Percentiles rank a stretch among this genome's conserved stretches.
These are phyloP conservation scores for Platanthera guangdongensis DNA, from an alignment of 106 monocot genomes.

Conservation along the genomic window DNA sequence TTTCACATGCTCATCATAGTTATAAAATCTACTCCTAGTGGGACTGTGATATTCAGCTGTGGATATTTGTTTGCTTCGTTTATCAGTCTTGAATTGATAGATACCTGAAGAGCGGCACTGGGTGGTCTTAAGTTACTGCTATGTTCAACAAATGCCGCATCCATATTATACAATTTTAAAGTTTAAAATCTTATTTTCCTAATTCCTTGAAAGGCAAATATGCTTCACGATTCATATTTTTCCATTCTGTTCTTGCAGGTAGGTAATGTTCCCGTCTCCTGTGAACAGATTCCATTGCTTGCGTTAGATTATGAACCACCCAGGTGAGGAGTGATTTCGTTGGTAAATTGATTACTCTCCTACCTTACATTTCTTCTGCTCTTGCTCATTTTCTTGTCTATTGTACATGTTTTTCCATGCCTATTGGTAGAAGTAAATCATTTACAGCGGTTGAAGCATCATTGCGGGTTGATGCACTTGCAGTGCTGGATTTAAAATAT, in stretches of 20 bases:
- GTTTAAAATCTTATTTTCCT: background rate
- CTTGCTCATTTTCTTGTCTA: background rate
- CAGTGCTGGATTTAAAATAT: slow-evolving; percentile 99
- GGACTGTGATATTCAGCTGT: background rate
- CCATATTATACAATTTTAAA: too few species aligned
- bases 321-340: slow-evolving; percentile 29
- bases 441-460: slow-evolving; percentile 91
- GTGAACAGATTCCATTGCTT: slow-evolving; percentile 79
- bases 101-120: background rate
- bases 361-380: background rate
- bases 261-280: slow-evolving; percentile 80
- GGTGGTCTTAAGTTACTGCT: too few species aligned
- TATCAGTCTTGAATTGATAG: background rate
- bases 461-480: slow-evolving; percentile 85
- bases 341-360: background rate
- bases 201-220: background rate
- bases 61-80: background rate
- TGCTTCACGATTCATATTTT: background rate
- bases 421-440: slow-evolving; percentile 51
- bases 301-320: slow-evolving; percentile 94
- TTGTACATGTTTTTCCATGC: background rate
- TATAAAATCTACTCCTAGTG: background rate
- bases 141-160: too few species aligned
- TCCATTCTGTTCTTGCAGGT: slow-evolving; percentile 32
- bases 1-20: background rate